Evolutionary conservation across 306 rosid genomes (phyloP).

Genomic region (Elaeagnus macrophylla): DNA sequence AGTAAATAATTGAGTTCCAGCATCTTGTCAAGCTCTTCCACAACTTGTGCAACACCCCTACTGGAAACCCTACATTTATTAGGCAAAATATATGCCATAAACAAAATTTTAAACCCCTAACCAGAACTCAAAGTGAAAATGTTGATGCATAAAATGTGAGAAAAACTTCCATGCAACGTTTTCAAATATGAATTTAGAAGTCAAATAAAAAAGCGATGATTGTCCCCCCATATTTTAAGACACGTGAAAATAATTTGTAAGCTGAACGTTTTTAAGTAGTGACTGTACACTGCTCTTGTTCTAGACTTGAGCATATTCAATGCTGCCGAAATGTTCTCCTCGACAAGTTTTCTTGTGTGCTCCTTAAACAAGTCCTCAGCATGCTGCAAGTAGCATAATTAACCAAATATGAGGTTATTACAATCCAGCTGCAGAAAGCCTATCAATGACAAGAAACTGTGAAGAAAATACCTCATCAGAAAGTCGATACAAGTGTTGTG

Average conservation of each 20-base stretch:
- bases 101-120: neutral
- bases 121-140: slow-evolving; percentile 9
- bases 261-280: slow-evolving; percentile 4
- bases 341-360: slow-evolving; percentile 67
- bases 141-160: slow-evolving; percentile 1
- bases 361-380: slow-evolving; percentile 74
- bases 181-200: neutral
- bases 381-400: slow-evolving; percentile 43
- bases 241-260: slow-evolving; percentile 1
- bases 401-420: slow-evolving; percentile 19
- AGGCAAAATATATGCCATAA: slow-evolving; percentile 16
- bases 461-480: slow-evolving; percentile 66
- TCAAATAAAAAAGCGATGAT: neutral
- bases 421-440: neutral
- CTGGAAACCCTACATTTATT: slow-evolving; percentile 43
- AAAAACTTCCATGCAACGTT: neutral
- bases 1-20: slow-evolving; percentile 60
- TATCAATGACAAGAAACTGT: slow-evolving; percentile 9
- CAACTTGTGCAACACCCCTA: slow-evolving; percentile 48
- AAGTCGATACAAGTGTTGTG: slow-evolving; percentile 51
- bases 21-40: slow-evolving; percentile 61
- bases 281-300: slow-evolving; percentile 67
- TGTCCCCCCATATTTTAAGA: neutral
- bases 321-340: slow-evolving; percentile 65
- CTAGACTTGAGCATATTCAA: slow-evolving; percentile 61